A percentile compares a stretch with the other conserved stretches of the same genome.
phyloP scores from a whole-genome alignment of 352 stramenopile genomes.

The Globisporangium perplexum region DNA sequence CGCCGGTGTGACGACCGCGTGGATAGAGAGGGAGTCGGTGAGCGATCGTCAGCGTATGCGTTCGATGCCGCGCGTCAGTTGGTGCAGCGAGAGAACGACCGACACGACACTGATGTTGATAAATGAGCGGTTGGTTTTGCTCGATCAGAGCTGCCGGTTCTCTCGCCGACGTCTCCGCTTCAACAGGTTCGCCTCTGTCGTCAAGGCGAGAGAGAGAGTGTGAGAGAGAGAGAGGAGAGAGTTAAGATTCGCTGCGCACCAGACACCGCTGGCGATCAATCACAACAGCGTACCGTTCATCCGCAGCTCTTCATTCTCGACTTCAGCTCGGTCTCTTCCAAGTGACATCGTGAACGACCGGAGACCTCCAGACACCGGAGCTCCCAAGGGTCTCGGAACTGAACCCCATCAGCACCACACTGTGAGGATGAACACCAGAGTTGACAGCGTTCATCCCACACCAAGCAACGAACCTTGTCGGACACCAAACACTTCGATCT shows the following conservation, averaged over 20 bases:
- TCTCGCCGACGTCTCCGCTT: constrained; percentile 27
- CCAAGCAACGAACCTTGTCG: constrained; percentile 1
- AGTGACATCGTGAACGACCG: constrained; percentile 17
- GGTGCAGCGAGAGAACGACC: no score
- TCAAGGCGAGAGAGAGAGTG: not conserved
- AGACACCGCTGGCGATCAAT: not conserved
- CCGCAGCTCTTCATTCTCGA: constrained; percentile 26
- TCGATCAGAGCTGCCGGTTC: constrained; percentile 5
- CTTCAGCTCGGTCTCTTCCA: constrained; percentile 21
- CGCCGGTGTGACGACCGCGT: no score
- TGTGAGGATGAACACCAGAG: constrained; percentile 13
- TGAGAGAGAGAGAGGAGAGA: no score
- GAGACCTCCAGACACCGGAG: not conserved
- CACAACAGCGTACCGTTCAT: constrained; percentile 22
- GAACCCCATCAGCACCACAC: not conserved
- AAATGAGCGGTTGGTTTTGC: not conserved
- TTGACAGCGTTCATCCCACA: no score
- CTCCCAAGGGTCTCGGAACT: not conserved
- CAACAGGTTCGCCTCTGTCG: constrained; percentile 30
- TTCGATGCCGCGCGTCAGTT: no score
- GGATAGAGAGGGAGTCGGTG: constrained; percentile 3
- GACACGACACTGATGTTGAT: not conserved
- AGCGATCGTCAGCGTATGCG: no score
- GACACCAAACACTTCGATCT: not conserved
- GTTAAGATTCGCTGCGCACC: no score